Evolutionary conservation across 768 basidiomycete species (phyloP), one percentile per base, ranked within the genome.

Genomic region (Lactarius vividus): DNA sequence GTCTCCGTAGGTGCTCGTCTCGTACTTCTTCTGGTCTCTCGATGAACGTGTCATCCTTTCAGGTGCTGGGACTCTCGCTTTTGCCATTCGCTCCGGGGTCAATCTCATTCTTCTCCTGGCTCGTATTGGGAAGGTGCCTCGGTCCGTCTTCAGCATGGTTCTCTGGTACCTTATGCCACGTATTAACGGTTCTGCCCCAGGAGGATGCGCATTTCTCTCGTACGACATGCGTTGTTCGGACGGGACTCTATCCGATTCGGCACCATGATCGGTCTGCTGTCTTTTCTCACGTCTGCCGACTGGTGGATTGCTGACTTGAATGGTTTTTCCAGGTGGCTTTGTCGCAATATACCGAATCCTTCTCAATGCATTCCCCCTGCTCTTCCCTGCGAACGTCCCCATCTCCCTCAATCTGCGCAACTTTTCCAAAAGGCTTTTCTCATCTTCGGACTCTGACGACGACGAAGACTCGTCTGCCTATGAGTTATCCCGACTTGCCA

Each of bases 61-160:
- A 96, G 94, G 95, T 64, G 90, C 96, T 29, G 91, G 88, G 13
- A 75, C 86, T 0, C 79, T 98, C 16, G 94, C 89, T 0, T 94
- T 92, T 69, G 84, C 84, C 46, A 87, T 96, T 39, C 84, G 96
- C 31, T 90, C 93, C 0, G 87, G 88, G 13, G 82, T 98, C 37
- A 97, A 94, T 73, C 73, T 96, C 23, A 85, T 94, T 7, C 75
- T 97, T 9, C 82, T 89, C 4, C 75, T 92, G 23, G 83, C 95
- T 61, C 81, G 89, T 33, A 84, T 92, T 18, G 83, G 89, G 26
- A 82, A 57, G 11, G 29, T 62, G 40, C 35, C 49, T 40, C 39
- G 59, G 65, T 66, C 9, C 26, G 60, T 53, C 26, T 28, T 49
- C 46, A 23, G 23, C 4, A 6, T 23, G 9, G 13, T 49, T 4